Conservation (phyloP, 768 basidiomycete genomes). For the Agrocybe pediades region DNA sequence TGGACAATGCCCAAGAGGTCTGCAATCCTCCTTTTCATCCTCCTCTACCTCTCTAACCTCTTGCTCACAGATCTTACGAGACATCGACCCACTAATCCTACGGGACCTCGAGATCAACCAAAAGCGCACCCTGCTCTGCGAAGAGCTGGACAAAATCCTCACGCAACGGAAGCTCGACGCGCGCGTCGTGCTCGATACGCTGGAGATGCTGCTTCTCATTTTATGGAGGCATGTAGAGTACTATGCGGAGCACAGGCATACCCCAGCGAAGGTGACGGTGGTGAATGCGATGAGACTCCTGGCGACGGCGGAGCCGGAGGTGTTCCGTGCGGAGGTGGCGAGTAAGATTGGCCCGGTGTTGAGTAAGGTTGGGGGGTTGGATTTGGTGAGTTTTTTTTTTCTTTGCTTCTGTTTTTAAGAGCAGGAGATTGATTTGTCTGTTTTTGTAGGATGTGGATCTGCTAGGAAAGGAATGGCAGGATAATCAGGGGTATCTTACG, state of each 20-base stretch:
- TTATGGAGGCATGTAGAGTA: conserved; percentile 80
- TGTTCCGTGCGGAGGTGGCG: conserved; percentile 59
- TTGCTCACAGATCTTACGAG: conserved; percentile 45
- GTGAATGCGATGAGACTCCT: conserved; percentile 56
- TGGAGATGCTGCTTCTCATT: conserved; percentile 79
- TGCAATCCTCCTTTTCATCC: conserved; percentile 11
- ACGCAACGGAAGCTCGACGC: conserved; percentile 42
- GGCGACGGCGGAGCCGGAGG: conserved; percentile 54
- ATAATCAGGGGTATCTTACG: conserved; percentile 71
- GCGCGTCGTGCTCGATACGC: conserved; percentile 59
- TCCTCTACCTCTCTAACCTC: background rate
- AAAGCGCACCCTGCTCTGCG: conserved; percentile 65
- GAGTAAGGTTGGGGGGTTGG: conserved; percentile 52
- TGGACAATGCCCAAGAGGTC: conserved; percentile 75
- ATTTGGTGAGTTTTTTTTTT: conserved; percentile 26
- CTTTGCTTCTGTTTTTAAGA: conserved; percentile 9
- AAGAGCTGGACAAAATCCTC: conserved; percentile 55
- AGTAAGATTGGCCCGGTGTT: conserved; percentile 57
- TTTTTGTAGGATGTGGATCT: conserved; percentile 41
- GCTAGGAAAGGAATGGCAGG: conserved; percentile 55
- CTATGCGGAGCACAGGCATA: conserved; percentile 47
- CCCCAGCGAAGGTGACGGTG: conserved; percentile 40
- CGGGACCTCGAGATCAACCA: conserved; percentile 70
- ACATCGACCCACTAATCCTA: conserved; percentile 53
- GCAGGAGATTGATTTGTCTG: conserved; percentile 3